Conservation (phyloP, 139 green algal species). For the Raphidocelis subcapitata region DNA sequence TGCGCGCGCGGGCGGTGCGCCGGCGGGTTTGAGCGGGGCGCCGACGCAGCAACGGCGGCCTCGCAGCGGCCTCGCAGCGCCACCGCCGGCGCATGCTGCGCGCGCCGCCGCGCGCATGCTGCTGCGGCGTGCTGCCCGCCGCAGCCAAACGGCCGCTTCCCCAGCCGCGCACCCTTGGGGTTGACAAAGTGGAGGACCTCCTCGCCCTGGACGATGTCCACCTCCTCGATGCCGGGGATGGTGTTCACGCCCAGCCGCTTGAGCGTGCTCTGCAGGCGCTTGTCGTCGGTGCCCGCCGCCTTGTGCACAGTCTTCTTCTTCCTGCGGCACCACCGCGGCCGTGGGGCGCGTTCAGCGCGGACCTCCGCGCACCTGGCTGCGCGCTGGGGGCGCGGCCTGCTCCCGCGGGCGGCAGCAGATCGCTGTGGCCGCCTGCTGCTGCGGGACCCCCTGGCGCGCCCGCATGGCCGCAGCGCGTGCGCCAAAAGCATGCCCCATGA, state of each 20-base stretch:
- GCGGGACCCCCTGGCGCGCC: too few species aligned
- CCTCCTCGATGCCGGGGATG: conserved; percentile 99
- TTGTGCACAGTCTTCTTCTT: conserved; percentile 99
- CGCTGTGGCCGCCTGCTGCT: too few species aligned
- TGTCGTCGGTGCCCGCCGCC: conserved; percentile 95
- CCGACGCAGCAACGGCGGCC: too few species aligned
- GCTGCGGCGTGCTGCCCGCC: too few species aligned
- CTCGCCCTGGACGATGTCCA: conserved; percentile 96
- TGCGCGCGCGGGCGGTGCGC: conserved; percentile 39
- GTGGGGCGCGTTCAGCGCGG: background rate
- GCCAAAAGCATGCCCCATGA: too few species aligned
- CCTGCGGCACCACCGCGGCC: conserved; percentile 48
- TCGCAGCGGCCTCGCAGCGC: too few species aligned
- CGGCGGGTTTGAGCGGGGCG: too few species aligned
- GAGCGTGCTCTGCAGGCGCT: conserved; percentile 94
- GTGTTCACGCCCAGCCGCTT: conserved; percentile 98
- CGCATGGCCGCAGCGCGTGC: too few species aligned
- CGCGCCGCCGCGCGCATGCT: too few species aligned
- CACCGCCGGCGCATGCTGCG: too few species aligned
- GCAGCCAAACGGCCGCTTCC: background rate
- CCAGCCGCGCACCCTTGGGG: conserved; percentile 79
- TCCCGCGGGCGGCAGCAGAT: background rate
- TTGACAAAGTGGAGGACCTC: conserved; percentile 96
- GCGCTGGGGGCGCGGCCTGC: background rate
- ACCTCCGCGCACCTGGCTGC: background rate